Conservation (phyloP, 176 grass and related monocot genomes). For the Aegilops sharonensis region DNA sequence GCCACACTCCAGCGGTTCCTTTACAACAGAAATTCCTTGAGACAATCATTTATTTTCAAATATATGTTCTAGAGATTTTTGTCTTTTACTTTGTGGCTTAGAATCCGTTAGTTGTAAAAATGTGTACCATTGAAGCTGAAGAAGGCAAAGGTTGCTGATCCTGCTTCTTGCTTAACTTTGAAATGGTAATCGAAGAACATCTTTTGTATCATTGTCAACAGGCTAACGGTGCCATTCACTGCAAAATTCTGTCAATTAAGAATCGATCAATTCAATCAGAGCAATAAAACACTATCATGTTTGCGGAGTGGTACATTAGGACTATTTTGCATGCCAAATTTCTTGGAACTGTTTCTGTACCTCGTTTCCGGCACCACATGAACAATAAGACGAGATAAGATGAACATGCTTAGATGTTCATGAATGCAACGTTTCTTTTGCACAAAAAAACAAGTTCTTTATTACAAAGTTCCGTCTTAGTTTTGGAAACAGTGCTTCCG, state of each 20-base stretch:
- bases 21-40: conserved; percentile 25
- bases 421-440: too few relatives aligned
- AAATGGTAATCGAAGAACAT: conserved; percentile 98
- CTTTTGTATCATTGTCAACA: conserved; percentile 93
- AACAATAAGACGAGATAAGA: too few relatives aligned
- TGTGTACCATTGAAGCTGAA: conserved; percentile 93
- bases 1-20: conserved; percentile 99
- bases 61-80: background rate
- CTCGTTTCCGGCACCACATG: too few relatives aligned
- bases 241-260: conserved; percentile 99
- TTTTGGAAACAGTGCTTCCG: too few relatives aligned
- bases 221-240: conserved; percentile 85
- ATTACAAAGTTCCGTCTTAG: too few relatives aligned
- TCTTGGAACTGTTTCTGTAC: too few relatives aligned
- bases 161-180: conserved; percentile 97
- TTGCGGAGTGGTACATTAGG: background rate
- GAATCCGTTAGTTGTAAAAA: conserved; percentile 10
- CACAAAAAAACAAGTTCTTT: too few relatives aligned
- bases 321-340: background rate
- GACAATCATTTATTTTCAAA: conserved; percentile 16
- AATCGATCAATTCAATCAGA: conserved; percentile 76
- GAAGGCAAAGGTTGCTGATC: conserved; percentile 81
- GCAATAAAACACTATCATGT: conserved; percentile 47
- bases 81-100: background rate
- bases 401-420: too few relatives aligned